Conservation (phyloP, 1,284 basidiomycete genomes). For the Albatrellus sp. region DNA sequence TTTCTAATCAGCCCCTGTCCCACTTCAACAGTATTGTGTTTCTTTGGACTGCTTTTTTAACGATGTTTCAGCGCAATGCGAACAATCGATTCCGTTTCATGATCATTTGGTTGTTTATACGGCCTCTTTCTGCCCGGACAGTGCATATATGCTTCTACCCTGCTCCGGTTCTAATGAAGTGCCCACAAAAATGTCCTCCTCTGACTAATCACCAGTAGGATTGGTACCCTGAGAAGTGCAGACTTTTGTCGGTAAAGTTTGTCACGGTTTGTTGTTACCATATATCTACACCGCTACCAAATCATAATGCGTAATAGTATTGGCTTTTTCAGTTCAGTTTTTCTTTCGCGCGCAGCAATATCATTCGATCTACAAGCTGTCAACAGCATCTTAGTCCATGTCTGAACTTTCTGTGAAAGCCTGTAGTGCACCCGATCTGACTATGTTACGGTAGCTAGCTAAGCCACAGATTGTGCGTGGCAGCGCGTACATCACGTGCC, state of each 20-base stretch:
- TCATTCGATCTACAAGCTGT: too few relatives aligned
- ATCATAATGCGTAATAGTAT: not conserved
- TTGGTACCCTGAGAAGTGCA: constrained; percentile 31
- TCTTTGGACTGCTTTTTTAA: too few relatives aligned
- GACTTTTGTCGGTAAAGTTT: constrained; percentile 16
- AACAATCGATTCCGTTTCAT: too few relatives aligned
- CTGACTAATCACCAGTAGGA: constrained; percentile 37
- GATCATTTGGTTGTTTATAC: not conserved
- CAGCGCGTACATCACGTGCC: not conserved
- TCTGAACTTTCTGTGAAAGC: too few relatives aligned
- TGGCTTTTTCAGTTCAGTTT: too few relatives aligned
- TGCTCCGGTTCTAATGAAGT: constrained; percentile 65
- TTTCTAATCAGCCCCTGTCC: too few relatives aligned
- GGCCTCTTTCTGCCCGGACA: constrained; percentile 68
- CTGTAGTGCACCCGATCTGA: too few relatives aligned
- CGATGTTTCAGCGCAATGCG: too few relatives aligned
- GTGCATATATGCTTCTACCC: constrained; percentile 35
- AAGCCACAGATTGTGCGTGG: too few relatives aligned
- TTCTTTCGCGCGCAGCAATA: not conserved
- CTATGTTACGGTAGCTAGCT: too few relatives aligned
- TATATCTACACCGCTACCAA: constrained; percentile 12
- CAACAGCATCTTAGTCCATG: too few relatives aligned
- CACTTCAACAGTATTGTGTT: too few relatives aligned
- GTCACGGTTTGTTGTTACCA: constrained; percentile 22
- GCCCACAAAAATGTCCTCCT: constrained; percentile 35